Conservation (phyloP, 2,329 filamentous ascomycete genomes). For the Aspergillus caelatus region DNA sequence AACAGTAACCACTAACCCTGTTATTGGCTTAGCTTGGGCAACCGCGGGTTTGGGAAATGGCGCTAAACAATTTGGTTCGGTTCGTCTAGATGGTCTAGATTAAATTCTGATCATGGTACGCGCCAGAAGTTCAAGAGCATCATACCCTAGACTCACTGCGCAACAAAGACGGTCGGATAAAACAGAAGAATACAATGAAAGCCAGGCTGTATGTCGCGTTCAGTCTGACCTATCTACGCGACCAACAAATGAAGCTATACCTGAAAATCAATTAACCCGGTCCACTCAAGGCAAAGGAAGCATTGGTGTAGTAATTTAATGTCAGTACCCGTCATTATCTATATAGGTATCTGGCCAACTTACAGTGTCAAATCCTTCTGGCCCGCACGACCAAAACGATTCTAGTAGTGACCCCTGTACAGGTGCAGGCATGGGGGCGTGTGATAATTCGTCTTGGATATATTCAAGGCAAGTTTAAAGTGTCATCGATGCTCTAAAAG, state of each 20-base stretch:
- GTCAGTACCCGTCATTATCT: neutral
- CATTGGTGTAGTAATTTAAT: neutral
- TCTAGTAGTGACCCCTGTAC: neutral
- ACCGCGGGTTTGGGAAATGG: neutral
- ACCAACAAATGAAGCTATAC: neutral
- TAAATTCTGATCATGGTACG: neutral
- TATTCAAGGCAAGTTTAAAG: neutral
- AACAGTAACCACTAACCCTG: neutral
- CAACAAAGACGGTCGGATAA: neutral
- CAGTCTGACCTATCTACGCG: no score
- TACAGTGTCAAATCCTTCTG: no score
- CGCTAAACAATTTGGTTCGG: neutral
- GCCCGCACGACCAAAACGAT: no score
- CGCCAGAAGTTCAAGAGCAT: neutral
- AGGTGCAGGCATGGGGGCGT: neutral
- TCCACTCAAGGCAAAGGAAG: neutral
- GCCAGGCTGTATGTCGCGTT: neutral
- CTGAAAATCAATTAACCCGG: no score
- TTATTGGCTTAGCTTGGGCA: neutral
- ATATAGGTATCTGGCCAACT: no score
- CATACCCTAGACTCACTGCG: neutral
- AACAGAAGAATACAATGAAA: neutral
- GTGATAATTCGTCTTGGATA: neutral
- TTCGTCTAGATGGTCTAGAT: neutral
- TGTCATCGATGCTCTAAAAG: neutral